Conservation (phyloP, 1,284 basidiomycete genomes). For the Rhodotorula sp. region DNA sequence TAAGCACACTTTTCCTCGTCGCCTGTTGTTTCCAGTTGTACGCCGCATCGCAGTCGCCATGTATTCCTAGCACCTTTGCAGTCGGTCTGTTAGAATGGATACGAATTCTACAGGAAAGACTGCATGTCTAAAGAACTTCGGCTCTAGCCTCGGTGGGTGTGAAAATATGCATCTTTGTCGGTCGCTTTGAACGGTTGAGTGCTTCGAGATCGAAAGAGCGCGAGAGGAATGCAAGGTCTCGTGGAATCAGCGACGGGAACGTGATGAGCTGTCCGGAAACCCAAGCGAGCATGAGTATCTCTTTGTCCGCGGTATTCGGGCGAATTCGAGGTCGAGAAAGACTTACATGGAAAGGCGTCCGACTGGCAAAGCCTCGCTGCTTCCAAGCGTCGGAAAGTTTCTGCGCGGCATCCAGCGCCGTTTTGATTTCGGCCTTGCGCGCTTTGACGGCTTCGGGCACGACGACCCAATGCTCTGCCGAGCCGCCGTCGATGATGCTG, state of each 20-base stretch:
- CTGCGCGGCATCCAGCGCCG: constrained; percentile 23
- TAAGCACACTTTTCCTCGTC: too few species aligned
- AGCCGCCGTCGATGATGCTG: constrained; percentile 26
- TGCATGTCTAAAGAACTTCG: constrained; percentile 3
- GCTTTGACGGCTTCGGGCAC: constrained; percentile 4
- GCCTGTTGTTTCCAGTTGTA: too few species aligned
- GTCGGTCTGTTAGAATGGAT: too few species aligned
- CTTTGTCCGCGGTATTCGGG: too few species aligned
- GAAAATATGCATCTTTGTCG: constrained; percentile 22
- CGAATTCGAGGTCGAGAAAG: neutral
- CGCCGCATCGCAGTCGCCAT: too few species aligned
- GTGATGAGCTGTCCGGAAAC: constrained; percentile 19
- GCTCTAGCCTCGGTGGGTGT: constrained; percentile 22
- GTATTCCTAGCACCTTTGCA: too few species aligned
- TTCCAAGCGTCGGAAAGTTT: constrained; percentile 14
- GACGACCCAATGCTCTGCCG: constrained; percentile 24
- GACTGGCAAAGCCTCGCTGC: constrained; percentile 22
- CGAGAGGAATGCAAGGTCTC: constrained; percentile 25
- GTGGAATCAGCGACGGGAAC: constrained; percentile 22
- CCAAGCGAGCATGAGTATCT: neutral
- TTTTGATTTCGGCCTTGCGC: constrained; percentile 1
- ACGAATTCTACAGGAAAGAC: too few species aligned
- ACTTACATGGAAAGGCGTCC: constrained; percentile 27
- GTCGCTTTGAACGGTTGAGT: constrained; percentile 3
- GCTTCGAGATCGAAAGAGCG: constrained; percentile 16